phyloP scores from a whole-genome alignment of 345 rosid species.

The Eucalyptus polyanthemos region DNA sequence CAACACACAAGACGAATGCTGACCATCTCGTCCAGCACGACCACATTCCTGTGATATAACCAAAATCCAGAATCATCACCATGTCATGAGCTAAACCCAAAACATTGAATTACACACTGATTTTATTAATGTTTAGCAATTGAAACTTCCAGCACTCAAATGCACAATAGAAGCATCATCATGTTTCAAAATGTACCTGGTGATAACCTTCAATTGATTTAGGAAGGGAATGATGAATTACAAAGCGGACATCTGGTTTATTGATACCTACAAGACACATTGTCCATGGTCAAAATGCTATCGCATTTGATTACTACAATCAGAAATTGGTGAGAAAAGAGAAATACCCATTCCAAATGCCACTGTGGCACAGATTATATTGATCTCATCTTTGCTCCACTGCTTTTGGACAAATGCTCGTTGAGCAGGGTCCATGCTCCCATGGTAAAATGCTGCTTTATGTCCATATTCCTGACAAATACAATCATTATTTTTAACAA shows the following conservation, averaged over 20 bases:
- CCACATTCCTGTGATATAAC: constrained; percentile 69
- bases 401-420: constrained; percentile 79
- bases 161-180: neutral
- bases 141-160: neutral
- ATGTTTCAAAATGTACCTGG: constrained; percentile 42
- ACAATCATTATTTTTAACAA: neutral
- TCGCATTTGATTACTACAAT: neutral
- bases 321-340: neutral
- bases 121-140: neutral
- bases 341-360: constrained; percentile 98
- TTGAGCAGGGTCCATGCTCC: constrained; percentile 75
- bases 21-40: constrained; percentile 99
- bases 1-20: constrained; percentile 78
- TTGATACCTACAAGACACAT: constrained; percentile 60
- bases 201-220: constrained; percentile 99
- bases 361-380: constrained; percentile 94
- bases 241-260: constrained; percentile 99
- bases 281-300: neutral
- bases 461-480: constrained; percentile 71
- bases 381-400: constrained; percentile 99
- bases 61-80: neutral
- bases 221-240: constrained; percentile 97
- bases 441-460: constrained; percentile 96
- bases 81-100: neutral
- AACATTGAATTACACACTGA: neutral